Evolutionary conservation across 1,284 basidiomycete species (phyloP), one percentile per base, ranked within the genome.

Genomic region (Veloporphyrellus conicus): DNA sequence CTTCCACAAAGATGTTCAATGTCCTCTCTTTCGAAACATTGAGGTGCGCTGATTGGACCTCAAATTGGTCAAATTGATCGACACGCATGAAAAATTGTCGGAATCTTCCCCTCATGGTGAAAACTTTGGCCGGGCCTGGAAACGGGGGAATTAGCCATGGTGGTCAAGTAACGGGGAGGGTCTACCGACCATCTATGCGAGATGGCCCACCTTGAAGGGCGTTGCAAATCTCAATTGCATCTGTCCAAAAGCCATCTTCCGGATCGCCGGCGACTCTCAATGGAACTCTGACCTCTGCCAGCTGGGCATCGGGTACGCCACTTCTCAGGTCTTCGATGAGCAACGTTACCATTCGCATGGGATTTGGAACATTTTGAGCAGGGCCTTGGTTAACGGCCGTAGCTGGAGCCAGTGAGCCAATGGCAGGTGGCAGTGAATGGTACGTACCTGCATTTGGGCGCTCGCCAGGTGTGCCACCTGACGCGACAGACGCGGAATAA

Each of bases 71-170:
- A 18, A 78, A 73, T 22, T 70, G 67, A 6, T 76, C 72, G 22
- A 87, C 72, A 22, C 81, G 77, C 54, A 88, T 70, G 58, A 89
- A 81, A 46, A 78, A 74, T 55, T 89, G 86, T 40, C 79, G 74
- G 61, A 80, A 88, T 61, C 76, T 78, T 28, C 83, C 84, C 9
- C 87, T 78, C 64, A 80, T 69, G 5, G 78, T 78, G 54, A 76
- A 86, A 25, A 82, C 78, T 60, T 77, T 84, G 16, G 84, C 86
- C 8, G 81, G 79, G 19, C 85, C 85, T 87, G 11, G 48, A 7
- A 42, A 19, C 10, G 32, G 49, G 45, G 5, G 31, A 35, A 49
- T 60, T 8, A 55, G 39, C 28, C 14, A 22, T 23, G 27, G 19
- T 35, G 46, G 25, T 27, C 16, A 39, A 7, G 22, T 20, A 40